Conservation (phyloP, 176 grass and related monocot species). For the Echinochloa phyllopogon region DNA sequence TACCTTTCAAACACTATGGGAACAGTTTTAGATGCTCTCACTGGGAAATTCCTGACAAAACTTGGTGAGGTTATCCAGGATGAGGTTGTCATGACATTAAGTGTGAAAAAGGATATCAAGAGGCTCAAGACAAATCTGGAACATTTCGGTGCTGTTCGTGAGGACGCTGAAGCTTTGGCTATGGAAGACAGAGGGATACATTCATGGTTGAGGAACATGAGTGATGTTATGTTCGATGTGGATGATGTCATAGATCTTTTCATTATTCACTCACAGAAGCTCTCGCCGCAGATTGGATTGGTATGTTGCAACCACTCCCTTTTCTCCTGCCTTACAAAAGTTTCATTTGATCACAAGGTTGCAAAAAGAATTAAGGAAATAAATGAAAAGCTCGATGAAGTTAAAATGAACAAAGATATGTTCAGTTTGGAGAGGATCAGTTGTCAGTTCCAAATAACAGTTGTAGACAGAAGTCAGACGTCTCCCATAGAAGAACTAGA, state of each 20-base stretch:
- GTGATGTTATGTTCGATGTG: constrained; percentile 29
- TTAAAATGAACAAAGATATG: background rate
- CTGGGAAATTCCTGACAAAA: background rate
- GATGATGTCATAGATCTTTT: constrained; percentile 43
- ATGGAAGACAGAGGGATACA: background rate
- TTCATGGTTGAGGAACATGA: constrained; percentile 38
- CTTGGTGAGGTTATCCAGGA: constrained; percentile 13
- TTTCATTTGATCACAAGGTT: background rate
- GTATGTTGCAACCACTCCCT: background rate
- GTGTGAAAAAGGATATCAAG: background rate
- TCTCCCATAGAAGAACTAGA: constrained; percentile 35
- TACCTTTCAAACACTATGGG: background rate
- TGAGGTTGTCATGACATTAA: background rate
- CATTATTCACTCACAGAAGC: constrained; percentile 22
- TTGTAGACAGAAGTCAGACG: background rate
- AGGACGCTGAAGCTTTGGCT: constrained; percentile 36
- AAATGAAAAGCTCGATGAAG: constrained; percentile 29
- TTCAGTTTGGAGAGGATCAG: background rate
- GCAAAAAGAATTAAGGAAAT: constrained; percentile 36
- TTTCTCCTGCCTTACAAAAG: constrained; percentile 4
- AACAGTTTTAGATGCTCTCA: constrained; percentile 12
- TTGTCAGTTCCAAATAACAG: background rate
- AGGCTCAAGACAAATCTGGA: constrained; percentile 13
- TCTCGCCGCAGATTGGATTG: background rate
- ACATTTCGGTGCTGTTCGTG: constrained; percentile 23